Evolutionary conservation across 2,329 filamentous ascomycete species (phyloP), one percentile per base, ranked within the genome.

Genomic region (Diaporthe citrichinensis): DNA sequence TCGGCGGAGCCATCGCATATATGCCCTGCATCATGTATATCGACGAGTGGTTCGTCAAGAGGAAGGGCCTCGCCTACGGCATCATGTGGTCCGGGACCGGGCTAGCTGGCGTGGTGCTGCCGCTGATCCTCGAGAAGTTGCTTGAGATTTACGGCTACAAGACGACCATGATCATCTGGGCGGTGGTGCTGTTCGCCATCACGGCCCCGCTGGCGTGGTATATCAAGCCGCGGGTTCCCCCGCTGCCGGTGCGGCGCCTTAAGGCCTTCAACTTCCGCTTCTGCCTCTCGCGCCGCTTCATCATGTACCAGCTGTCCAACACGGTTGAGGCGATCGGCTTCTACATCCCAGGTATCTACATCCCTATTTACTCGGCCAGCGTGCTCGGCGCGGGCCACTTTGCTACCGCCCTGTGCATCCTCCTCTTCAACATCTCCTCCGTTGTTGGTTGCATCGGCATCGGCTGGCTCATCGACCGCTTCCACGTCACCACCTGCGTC

Each of bases 311-410:
- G 78, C 78, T 88, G 36, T 89, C 88, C 62, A 93, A 91, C 77
- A 83, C 91, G 2, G 82, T 90, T 49, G 90, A 93, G 82, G 89
- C 89, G 34, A 83, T 88, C 34, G 92, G 91, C 3, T 93, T 92
- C 82, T 92, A 92, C 76, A 84, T 93, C 17, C 92, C 92, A 1
- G 88, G 89, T 2, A 90, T 92, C 20, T 92, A 92, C 81, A 86
- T 93, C 4, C 89, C 89, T 1, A 87, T 87, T 1, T 93, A 92
- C 78, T 90, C 91, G 0, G 81, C 83, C 39, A 81, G 83, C 15
- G 83, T 86, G 2, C 83, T 92, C 9, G 85, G 88, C 1, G 85
- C 86, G 1, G 81, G 87, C 3, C 83, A 88, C 0, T 85, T 89
- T n/a, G 82, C 85, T 0, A 86, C 89, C 2, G 90, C 90, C 1